A percentile compares a stretch with the other conserved stretches of the same genome.
phyloP scores from a whole-genome alignment of 805 yeast genomes.

The Pichia insulana region DNA sequence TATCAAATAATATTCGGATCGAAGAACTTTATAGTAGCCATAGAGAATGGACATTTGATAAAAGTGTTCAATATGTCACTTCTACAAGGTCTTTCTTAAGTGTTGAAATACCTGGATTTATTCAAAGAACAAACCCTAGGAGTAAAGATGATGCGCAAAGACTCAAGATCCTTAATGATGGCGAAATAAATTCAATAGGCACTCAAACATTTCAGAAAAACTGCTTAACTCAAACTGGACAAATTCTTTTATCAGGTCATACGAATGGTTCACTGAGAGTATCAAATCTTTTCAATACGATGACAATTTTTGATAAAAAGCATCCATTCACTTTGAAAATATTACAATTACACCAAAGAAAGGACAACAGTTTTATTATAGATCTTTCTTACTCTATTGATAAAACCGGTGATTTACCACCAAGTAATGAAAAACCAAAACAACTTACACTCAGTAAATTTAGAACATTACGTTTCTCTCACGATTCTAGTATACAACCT shows the following conservation, averaged over 20 bases:
- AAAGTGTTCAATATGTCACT: conserved; percentile 1
- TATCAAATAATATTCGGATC: conserved; percentile 3
- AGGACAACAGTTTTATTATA: conserved; percentile 15
- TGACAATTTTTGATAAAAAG: conserved; percentile 9
- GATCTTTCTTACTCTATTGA: conserved; percentile 15
- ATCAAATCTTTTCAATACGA: conserved; percentile 10
- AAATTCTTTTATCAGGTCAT: conserved; percentile 11
- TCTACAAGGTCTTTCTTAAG: conserved; percentile 1
- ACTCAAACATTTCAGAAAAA: conserved; percentile 4
- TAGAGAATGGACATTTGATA: conserved; percentile 5
- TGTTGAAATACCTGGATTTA: conserved; percentile 8
- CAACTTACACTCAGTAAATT: conserved; percentile 1
- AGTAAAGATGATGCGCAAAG: conserved; percentile 4
- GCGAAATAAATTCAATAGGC: conserved; percentile 9
- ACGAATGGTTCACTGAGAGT: conserved; percentile 16
- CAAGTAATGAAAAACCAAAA: background rate
- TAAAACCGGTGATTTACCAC: conserved; percentile 7
- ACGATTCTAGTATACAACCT: conserved; percentile 13
- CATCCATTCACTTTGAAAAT: conserved; percentile 14
- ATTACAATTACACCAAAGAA: conserved; percentile 16
- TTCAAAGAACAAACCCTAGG: conserved; percentile 3
- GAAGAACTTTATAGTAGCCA: background rate
- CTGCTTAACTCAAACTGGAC: conserved; percentile 1
- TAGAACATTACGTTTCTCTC: conserved; percentile 4
- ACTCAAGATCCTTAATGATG: conserved; percentile 8